Conservation (phyloP, 345 rosid genomes). For the Citropsis articulata region DNA sequence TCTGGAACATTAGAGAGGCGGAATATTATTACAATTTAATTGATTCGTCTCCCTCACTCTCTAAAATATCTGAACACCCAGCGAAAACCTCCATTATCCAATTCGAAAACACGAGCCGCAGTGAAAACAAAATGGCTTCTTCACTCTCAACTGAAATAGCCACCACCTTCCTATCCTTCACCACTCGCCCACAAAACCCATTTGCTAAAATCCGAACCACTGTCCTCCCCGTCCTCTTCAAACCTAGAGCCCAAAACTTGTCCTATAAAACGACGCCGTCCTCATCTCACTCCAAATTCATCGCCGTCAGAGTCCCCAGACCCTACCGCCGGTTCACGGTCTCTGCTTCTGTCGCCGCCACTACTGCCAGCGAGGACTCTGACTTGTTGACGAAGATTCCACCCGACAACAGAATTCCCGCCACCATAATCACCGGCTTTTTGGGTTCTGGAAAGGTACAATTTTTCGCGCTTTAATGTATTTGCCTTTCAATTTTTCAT, state of each 20-base stretch:
- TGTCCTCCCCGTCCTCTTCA: slow-evolving; percentile 32
- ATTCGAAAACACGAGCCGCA: neutral
- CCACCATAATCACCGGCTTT: slow-evolving; percentile 92
- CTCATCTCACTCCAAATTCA: slow-evolving; percentile 18
- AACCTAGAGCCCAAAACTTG: slow-evolving; percentile 23
- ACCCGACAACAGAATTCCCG: slow-evolving; percentile 82
- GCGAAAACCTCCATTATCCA: neutral
- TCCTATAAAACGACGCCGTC: slow-evolving; percentile 32
- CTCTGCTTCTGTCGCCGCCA: slow-evolving; percentile 47
- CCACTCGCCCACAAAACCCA: slow-evolving; percentile 34
- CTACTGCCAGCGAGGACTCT: slow-evolving; percentile 56
- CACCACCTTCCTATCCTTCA: slow-evolving; percentile 52
- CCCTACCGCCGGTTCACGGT: slow-evolving; percentile 42
- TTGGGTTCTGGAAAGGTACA: slow-evolving; percentile 90
- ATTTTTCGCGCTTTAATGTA: neutral
- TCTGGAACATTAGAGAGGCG: too few relatives aligned
- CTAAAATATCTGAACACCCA: neutral
- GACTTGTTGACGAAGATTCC: slow-evolving; percentile 70
- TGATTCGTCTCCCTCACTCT: too few relatives aligned
- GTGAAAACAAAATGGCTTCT: slow-evolving; percentile 34
- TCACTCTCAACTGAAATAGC: slow-evolving; percentile 58
- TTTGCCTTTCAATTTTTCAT: neutral
- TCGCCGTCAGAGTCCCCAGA: slow-evolving; percentile 16
- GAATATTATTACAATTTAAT: too few relatives aligned
- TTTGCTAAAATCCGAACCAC: slow-evolving; percentile 37